Conservation (phyloP, 441 rosid species). For the Pelargonium citronellum region DNA sequence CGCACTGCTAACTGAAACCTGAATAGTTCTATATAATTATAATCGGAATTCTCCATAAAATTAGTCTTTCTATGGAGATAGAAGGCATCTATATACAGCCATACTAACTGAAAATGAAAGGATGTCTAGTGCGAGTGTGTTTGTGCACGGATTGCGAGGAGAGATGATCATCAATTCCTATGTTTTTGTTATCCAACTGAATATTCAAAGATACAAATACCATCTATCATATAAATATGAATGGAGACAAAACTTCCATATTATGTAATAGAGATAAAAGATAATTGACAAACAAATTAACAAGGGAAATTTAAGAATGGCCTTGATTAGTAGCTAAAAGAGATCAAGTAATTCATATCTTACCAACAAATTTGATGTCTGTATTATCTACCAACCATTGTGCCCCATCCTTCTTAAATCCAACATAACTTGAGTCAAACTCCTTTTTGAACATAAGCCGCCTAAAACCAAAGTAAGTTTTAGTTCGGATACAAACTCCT, state of each 20-base stretch:
- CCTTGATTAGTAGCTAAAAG: not conserved
- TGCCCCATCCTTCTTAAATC: constrained; percentile 51
- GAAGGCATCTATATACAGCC: not conserved
- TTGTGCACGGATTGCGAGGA: no score
- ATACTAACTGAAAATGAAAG: no score
- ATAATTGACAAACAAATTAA: not conserved
- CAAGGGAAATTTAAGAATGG: no score
- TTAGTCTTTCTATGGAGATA: not conserved
- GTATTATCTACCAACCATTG: constrained; percentile 59
- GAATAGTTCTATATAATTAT: no score
- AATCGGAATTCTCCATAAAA: not conserved
- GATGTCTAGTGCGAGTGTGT: no score
- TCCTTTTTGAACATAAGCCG: constrained; percentile 50
- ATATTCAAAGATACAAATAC: no score
- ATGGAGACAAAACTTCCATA: not conserved
- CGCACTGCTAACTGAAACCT: not conserved
- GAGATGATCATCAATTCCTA: no score
- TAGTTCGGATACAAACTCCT: not conserved
- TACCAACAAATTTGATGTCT: constrained; percentile 62
- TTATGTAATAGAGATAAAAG: not conserved
- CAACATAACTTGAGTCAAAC: constrained; percentile 54
- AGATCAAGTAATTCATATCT: constrained; percentile 1
- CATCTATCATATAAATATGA: not conserved
- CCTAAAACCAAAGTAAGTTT: constrained; percentile 26
- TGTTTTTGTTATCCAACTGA: not conserved